These are phyloP conservation scores for Rosellinia necatrix DNA, from an alignment of 2,329 filamentous ascomycete species.

Conservation along the genomic window DNA sequence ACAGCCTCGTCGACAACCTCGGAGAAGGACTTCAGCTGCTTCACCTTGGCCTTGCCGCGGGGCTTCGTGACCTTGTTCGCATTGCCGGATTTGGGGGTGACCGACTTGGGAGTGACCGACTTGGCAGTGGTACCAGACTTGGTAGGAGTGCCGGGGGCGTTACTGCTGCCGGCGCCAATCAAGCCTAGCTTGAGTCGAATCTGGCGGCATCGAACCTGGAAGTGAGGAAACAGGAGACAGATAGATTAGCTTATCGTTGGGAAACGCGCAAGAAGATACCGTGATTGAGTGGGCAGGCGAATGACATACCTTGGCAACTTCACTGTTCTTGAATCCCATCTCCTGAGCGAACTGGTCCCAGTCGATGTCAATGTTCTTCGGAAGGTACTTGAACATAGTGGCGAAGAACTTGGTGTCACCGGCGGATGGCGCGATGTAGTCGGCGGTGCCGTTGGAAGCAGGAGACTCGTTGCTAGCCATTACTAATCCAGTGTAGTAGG, in stretches of 20 bases:
- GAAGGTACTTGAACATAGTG: slow-evolving; percentile 30
- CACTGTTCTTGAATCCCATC: slow-evolving; percentile 25
- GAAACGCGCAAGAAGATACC: neutral
- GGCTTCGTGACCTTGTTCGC: slow-evolving; percentile 16
- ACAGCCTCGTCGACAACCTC: neutral
- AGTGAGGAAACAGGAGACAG: neutral
- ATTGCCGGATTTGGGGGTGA: slow-evolving; percentile 3
- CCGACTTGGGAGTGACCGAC: neutral
- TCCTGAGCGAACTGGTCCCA: slow-evolving; percentile 30
- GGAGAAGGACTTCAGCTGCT: neutral
- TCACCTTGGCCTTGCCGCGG: slow-evolving; percentile 1
- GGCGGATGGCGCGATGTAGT: slow-evolving; percentile 2
- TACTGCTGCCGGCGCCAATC: neutral
- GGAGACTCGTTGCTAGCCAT: slow-evolving; percentile 7
- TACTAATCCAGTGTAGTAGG: too few species aligned
- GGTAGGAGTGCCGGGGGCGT: neutral
- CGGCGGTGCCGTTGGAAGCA: neutral
- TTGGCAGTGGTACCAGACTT: neutral
- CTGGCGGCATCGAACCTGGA: slow-evolving; percentile 13
- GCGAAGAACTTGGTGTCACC: slow-evolving; percentile 30
- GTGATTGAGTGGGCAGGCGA: neutral
- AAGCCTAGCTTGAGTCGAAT: slow-evolving; percentile 21
- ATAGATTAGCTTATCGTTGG: neutral
- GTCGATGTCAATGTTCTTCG: slow-evolving; percentile 22
- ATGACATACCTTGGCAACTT: slow-evolving; percentile 30